Evolutionary conservation across 2,329 filamentous ascomycete genomes (phyloP), one percentile per base, ranked within the genome.

Genomic region (Epichloe sp.): DNA sequence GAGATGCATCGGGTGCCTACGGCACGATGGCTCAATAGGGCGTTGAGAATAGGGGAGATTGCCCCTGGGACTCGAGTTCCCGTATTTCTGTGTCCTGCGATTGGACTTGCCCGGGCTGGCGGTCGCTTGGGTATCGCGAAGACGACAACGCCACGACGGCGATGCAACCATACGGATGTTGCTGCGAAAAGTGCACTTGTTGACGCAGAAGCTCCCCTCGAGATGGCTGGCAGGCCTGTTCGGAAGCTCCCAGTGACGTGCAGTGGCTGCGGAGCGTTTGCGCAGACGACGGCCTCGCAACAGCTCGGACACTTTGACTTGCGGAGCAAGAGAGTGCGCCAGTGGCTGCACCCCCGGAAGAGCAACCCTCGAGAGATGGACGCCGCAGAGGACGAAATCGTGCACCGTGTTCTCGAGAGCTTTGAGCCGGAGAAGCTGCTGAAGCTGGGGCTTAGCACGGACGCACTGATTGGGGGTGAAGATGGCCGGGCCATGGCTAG

Each of bases 211-310:
- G 45, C 15, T 5, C 23, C 36, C 2, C 12, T 23, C 4, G 36
- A 48, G 11, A 11, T 38, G 35, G 6, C 26, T 8, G 44, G 35
- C 14, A 12, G 44, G 1, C 47, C 55, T 3, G 49, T 40, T 12
- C 60, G 62, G 40, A 58, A 56, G 44, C 66, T 85, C 1, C 81
- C 82, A 0, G 58, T 71, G 11, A 78, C 76, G 55, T 86, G 82
- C 58, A 72, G 73, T 12, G 82, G 82, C 37, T 86, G 82, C 60
- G 82, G 82, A 44, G 81, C 82, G 14, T 72, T 83, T 57, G 72
- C 79, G 44, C 82, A 86, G 62, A 79, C 73, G 0, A 62, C 63
- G 0, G 64, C 76, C 17, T 63, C 75, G 1, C 63, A 73, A 31
- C 67, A 75, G 53, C 68, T 82, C 5, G 79, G 79, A 4, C 83